Evolutionary conservation across 176 grass and related monocot genomes (phyloP).

Genomic region (Carex littledalei): DNA sequence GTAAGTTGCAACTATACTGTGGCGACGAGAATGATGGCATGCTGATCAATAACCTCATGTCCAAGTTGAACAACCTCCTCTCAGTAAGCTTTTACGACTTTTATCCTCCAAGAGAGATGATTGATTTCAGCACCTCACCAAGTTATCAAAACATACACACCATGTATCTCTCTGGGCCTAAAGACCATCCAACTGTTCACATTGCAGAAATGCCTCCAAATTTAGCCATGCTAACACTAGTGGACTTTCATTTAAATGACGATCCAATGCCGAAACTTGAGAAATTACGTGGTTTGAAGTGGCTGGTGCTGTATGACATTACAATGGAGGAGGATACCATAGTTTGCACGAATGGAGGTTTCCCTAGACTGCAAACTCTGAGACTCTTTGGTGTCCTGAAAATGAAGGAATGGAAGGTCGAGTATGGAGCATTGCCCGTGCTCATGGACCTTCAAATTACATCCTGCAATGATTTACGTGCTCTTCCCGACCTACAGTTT

Average conservation of each 20-base stretch:
- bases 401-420: not conserved
- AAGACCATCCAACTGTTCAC: too few species aligned
- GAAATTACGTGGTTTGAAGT: not conserved
- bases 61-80: not conserved
- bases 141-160: not conserved
- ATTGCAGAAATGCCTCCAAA: not conserved
- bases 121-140: not conserved
- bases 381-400: rapidly evolving
- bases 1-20: not conserved
- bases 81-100: not conserved
- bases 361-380: not conserved
- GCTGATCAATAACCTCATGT: not conserved
- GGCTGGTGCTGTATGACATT: not conserved
- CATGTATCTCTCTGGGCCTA: too few species aligned
- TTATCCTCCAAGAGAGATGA: not conserved
- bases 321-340: not conserved
- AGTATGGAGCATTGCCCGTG: not conserved
- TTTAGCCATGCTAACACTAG: not conserved
- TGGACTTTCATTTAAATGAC: not conserved
- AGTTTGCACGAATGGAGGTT: not conserved
- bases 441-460: not conserved
- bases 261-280: not conserved
- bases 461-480: not conserved
- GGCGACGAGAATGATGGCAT: not conserved
- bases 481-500: not conserved